Base-by-base conservation (phyloP, 148 eudicot species). In the Fagopyrum esculentum region DNA sequence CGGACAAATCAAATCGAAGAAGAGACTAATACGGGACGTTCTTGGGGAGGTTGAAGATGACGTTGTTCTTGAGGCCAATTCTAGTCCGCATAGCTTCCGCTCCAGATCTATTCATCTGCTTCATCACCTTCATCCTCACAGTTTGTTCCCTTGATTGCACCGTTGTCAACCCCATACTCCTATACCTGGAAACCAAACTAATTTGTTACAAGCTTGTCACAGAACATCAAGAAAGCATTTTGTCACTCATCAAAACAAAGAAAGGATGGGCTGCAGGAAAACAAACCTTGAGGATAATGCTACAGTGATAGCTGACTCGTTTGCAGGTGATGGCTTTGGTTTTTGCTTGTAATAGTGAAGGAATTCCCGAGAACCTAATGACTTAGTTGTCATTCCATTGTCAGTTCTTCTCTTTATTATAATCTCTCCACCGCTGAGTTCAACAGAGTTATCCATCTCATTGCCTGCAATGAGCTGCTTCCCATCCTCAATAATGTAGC, bases 21-120 rank as follows among this genome's bases (percentile, higher is more conserved):
- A 35, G 10, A 71, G 73, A 80, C 81, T 90, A 96, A 84, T 96
- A 50, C 1, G 98, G 76, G 56, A 84, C 89, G 63, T 96, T 96
- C 48, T 86, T 96, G 16, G 99, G 99, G 64, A 92, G 94, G 66
- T 96, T 96, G 50, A 87, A 87, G 60, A 92, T 92, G 76, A 90
- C 93, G 56, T 96, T 96, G 73, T 88, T 96, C 86, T 92, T 96
- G 90, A 92, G 90, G 69, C 98, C 99, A 1, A 96, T 89, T 86
- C 85, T 90, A 26, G 84, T 76, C 47, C 89, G 85, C 99, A 96
- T 92, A 22, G 81, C 84, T 73, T 90, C 95, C 50, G 87, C 92
- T 22, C 97, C 95, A 2, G 88, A 76, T 75, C 83, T 81, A 77
- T 74, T 90, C 83, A 96, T 96, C 81, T 86, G 87, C 80, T 88